A percentile compares a stretch with the other conserved stretches of the same genome.
Evolutionary conservation across 768 basidiomycete genomes (phyloP).

Genomic region (Hortiboletus campestris): DNA sequence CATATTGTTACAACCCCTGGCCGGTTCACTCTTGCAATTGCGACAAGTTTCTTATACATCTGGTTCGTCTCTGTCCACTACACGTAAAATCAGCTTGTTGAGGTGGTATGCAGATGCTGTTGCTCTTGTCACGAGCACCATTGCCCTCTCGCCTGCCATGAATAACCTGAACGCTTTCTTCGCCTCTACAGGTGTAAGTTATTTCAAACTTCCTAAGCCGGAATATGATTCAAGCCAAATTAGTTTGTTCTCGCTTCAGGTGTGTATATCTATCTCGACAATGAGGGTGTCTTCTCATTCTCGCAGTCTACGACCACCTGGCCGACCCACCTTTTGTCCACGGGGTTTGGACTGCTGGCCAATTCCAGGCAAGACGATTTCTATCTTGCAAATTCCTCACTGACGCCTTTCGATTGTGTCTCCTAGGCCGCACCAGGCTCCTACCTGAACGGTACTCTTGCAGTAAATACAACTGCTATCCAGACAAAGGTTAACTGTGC

Average conservation of each 20-base stretch:
- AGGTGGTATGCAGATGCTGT: constrained; percentile 28
- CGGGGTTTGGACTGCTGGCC: constrained; percentile 50
- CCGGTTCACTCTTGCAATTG: constrained; percentile 37
- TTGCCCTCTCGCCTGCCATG: constrained; percentile 48
- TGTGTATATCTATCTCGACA: background rate
- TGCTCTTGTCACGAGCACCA: constrained; percentile 40
- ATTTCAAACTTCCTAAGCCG: background rate
- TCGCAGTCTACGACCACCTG: constrained; percentile 37
- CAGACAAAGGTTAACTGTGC: constrained; percentile 48
- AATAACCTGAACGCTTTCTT: constrained; percentile 50
- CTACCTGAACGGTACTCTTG: constrained; percentile 52
- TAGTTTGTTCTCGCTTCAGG: constrained; percentile 32
- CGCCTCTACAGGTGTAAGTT: constrained; percentile 56
- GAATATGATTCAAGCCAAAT: constrained; percentile 24
- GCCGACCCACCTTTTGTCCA: constrained; percentile 58
- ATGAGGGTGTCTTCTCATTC: background rate
- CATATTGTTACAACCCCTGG: constrained; percentile 56
- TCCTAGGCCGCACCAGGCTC: constrained; percentile 41
- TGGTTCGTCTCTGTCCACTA: constrained; percentile 6
- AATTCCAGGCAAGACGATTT: constrained; percentile 43
- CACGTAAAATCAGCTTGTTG: constrained; percentile 5
- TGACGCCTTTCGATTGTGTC: background rate
- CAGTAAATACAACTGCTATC: constrained; percentile 49
- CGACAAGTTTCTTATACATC: constrained; percentile 18
- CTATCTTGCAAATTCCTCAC: background rate